These are phyloP conservation scores for Xylariales sp. DNA, from an alignment of 2,329 filamentous ascomycete genomes.

Conservation along the genomic window DNA sequence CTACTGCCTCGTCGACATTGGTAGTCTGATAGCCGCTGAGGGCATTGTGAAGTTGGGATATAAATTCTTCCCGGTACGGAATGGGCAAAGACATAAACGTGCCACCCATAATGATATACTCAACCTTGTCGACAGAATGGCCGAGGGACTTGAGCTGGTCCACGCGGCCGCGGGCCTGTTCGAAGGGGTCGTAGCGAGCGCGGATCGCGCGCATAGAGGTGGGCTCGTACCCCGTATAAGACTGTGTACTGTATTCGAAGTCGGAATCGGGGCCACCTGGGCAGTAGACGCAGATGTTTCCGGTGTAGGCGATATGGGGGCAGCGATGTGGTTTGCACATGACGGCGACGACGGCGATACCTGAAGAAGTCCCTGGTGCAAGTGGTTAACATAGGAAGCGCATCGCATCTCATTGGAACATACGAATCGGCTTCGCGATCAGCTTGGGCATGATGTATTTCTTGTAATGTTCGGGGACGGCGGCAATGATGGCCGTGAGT, in stretches of 20 bases:
- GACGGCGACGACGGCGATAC: slow-evolving; percentile 97
- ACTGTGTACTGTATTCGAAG: slow-evolving; percentile 99
- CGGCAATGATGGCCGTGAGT: slow-evolving; percentile 95
- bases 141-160: slow-evolving; percentile 96
- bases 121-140: slow-evolving; percentile 98
- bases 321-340: slow-evolving; percentile 99
- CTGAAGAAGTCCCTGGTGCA: slow-evolving; percentile 76
- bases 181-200: slow-evolving; percentile 96
- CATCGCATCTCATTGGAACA: slow-evolving; percentile 9
- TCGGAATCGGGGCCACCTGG: slow-evolving; percentile 97
- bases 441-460: slow-evolving; percentile 98
- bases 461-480: slow-evolving; percentile 99
- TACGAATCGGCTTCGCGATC: slow-evolving; percentile 92
- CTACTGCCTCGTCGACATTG: slow-evolving; percentile 94
- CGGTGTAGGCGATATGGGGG: slow-evolving; percentile 97
- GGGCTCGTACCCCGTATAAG: slow-evolving; percentile 97
- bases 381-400: slow-evolving; percentile 22
- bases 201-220: slow-evolving; percentile 99
- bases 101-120: slow-evolving; percentile 99
- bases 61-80: slow-evolving; percentile 91
- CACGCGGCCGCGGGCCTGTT: slow-evolving; percentile 93
- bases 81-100: slow-evolving; percentile 97
- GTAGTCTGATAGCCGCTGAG: slow-evolving; percentile 94
- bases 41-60: slow-evolving; percentile 95
- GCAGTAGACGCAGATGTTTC: slow-evolving; percentile 99